Conservation (phyloP, 2,329 filamentous ascomycete genomes). For the Aspergillus niger region DNA sequence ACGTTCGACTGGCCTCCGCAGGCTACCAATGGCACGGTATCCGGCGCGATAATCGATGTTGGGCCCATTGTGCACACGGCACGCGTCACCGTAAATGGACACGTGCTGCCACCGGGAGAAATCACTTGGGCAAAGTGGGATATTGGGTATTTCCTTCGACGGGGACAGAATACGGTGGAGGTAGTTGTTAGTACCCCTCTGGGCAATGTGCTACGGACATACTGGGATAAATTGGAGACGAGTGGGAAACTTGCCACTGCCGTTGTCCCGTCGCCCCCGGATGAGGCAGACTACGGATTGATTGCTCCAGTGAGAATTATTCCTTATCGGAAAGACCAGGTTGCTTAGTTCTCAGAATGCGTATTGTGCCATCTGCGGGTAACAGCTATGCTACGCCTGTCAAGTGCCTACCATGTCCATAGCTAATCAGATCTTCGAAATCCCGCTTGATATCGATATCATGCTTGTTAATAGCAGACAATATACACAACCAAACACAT, state of each 20-base stretch:
- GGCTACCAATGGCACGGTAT: not conserved
- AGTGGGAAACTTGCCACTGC: not conserved
- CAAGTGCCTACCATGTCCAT: too few species aligned
- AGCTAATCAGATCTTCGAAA: too few species aligned
- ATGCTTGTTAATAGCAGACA: too few species aligned
- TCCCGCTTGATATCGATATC: too few species aligned
- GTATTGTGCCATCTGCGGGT: too few species aligned
- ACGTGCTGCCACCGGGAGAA: constrained; percentile 17
- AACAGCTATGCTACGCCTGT: too few species aligned
- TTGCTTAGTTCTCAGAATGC: not conserved
- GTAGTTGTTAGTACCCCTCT: not conserved
- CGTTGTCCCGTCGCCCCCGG: not conserved
- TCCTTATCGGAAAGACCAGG: not conserved
- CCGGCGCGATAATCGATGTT: constrained; percentile 20
- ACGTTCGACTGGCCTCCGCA: constrained; percentile 16
- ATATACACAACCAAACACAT: not conserved
- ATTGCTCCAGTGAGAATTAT: not conserved
- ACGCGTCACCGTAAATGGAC: constrained; percentile 17
- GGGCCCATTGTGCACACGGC: constrained; percentile 14
- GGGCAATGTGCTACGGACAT: not conserved
- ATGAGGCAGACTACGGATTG: not conserved
- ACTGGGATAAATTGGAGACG: not conserved
- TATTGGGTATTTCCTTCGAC: not conserved
- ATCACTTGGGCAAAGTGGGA: not conserved
- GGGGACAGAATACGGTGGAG: not conserved